A percentile compares a stretch with the other conserved stretches of the same genome.
These are phyloP conservation scores for Penicillium capsulatum DNA, from an alignment of 2,329 filamentous ascomycete species.

Conservation along the genomic window DNA sequence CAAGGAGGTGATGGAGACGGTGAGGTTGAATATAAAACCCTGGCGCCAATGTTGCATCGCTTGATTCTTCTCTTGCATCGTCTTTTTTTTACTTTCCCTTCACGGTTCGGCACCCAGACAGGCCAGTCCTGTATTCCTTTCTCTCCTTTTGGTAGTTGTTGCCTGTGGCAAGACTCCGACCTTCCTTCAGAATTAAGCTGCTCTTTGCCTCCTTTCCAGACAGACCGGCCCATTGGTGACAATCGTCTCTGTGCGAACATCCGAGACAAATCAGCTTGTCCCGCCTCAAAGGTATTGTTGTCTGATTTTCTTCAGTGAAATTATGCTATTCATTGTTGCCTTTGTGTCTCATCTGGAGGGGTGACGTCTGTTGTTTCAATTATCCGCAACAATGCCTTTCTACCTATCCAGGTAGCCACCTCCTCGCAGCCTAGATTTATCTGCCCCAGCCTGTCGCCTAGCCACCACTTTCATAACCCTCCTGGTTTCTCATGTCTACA, in stretches of 20 bases:
- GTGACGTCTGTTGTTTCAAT: neutral
- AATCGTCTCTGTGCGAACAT: neutral
- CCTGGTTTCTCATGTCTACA: neutral
- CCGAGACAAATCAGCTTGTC: too few relatives aligned
- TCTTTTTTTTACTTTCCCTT: conserved; percentile 19
- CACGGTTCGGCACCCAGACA: conserved; percentile 27
- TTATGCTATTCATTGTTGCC: neutral
- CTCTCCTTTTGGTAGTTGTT: conserved; percentile 19
- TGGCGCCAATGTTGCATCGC: conserved; percentile 13
- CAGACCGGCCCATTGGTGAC: neutral
- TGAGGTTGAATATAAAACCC: conserved; percentile 22
- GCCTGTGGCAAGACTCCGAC: conserved; percentile 26
- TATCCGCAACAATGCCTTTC: too few relatives aligned
- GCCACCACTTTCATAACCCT: neutral
- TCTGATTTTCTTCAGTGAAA: neutral
- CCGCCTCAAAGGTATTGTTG: neutral
- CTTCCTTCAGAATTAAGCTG: conserved; percentile 20
- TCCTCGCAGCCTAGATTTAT: too few relatives aligned
- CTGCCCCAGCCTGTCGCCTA: too few relatives aligned
- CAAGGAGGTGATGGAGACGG: neutral
- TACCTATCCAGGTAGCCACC: neutral
- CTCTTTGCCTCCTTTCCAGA: neutral
- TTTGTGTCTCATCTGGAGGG: neutral
- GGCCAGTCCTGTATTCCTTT: conserved; percentile 37
- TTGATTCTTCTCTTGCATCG: conserved; percentile 19